phyloP scores from a whole-genome alignment of 768 basidiomycete species.

The Suillus subluteus region DNA sequence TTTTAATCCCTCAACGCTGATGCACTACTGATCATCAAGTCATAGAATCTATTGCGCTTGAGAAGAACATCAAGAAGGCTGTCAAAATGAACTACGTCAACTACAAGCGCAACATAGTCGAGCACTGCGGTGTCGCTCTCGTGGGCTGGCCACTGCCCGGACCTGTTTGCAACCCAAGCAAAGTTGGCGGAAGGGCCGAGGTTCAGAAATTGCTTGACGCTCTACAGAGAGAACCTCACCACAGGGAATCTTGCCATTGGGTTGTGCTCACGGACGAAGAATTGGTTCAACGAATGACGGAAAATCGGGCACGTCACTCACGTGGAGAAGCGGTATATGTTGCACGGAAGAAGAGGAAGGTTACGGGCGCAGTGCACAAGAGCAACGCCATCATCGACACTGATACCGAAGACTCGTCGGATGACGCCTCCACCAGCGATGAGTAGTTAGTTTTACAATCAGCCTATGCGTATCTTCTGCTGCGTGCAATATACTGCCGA shows the following conservation, averaged over 20 bases:
- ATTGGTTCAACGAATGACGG: too few species aligned
- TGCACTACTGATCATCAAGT: too few species aligned
- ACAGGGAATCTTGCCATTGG: slow-evolving; percentile 3
- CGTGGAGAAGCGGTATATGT: too few species aligned
- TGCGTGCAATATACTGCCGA: too few species aligned
- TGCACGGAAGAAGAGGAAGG: too few species aligned
- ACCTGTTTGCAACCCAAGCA: background rate
- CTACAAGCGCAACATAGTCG: slow-evolving; percentile 14
- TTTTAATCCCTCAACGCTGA: background rate
- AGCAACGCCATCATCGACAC: too few species aligned
- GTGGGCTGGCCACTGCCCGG: slow-evolving; percentile 8
- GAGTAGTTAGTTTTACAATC: too few species aligned
- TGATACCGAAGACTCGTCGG: too few species aligned
- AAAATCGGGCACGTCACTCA: too few species aligned
- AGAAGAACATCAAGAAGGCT: background rate
- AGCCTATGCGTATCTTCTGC: too few species aligned
- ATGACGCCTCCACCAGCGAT: too few species aligned
- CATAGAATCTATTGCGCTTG: background rate
- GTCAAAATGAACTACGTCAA: slow-evolving; percentile 15
- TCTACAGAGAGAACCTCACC: background rate
- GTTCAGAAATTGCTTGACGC: slow-evolving; percentile 9
- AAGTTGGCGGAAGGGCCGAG: slow-evolving; percentile 3
- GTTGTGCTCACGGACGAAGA: slow-evolving; percentile 6
- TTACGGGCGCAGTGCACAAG: too few species aligned
- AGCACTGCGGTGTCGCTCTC: slow-evolving; percentile 2